phyloP scores from a whole-genome alignment of 495 filamentous ascomycete species.

The Penicillium parvum region DNA sequence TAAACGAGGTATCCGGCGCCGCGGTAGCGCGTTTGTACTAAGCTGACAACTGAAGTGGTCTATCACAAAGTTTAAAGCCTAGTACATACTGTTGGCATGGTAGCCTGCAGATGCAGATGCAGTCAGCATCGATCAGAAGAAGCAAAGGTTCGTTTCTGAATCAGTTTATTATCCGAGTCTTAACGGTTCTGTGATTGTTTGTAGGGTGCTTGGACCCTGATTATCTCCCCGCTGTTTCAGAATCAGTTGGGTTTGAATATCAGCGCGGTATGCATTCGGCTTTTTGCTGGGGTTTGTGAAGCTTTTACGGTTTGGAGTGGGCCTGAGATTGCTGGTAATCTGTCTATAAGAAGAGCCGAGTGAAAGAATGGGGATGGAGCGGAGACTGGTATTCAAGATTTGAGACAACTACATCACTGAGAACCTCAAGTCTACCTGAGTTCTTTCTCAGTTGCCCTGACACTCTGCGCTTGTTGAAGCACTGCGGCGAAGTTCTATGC shows the following conservation, averaged over 20 bases:
- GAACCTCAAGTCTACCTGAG: too few relatives aligned
- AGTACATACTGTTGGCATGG: neutral
- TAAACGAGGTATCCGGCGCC: neutral
- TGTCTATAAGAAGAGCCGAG: neutral
- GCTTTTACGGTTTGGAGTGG: neutral
- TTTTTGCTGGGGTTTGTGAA: neutral
- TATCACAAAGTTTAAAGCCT: slow-evolving; percentile 3
- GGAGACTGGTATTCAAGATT: neutral
- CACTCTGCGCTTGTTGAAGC: too few relatives aligned
- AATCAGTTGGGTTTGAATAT: slow-evolving; percentile 11
- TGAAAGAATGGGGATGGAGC: neutral
- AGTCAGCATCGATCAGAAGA: neutral
- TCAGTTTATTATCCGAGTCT: neutral
- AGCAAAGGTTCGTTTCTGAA: neutral
- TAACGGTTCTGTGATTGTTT: neutral
- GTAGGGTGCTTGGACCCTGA: neutral
- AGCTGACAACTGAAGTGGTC: neutral
- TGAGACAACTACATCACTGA: too few relatives aligned
- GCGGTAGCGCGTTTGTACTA: slow-evolving; percentile 5
- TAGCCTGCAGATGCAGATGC: slow-evolving; percentile 2
- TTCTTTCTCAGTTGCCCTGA: too few relatives aligned
- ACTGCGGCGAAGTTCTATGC: too few relatives aligned
- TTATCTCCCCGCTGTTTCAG: slow-evolving; percentile 9
- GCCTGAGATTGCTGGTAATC: neutral
- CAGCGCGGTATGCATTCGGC: neutral